Evolutionary conservation across 179 eudicot genomes (phyloP), one percentile per base, ranked within the genome.

Genomic region (Kewa caespitosa): DNA sequence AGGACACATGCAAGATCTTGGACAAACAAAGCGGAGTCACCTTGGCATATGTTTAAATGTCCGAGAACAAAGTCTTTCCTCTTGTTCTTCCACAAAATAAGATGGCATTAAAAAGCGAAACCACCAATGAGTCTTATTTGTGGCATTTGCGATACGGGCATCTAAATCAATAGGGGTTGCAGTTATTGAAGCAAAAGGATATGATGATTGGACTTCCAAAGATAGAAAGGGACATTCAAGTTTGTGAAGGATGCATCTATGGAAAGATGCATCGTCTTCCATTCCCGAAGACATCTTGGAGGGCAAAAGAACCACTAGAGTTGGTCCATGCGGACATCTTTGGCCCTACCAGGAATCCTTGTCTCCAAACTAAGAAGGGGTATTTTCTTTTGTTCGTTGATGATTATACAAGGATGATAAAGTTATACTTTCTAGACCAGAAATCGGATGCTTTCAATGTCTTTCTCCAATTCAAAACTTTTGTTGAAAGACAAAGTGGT

Each of bases 381-480:
- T 80, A 61, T n/a, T 52, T 52, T 22, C 18, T 52, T 9, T 52
- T 52, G n/a, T 52, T 41, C 14, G 46, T 41, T 41, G 46, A 41
- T 41, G 14, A 41, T 6, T 41, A 6, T 14, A 6, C 46, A 41
- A n/a, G 65, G 8, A 71, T 63, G 72, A 71, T 71, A 48, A 66
- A 73, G 77, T 73, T 73, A 1, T 78, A 78, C 25, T 72, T 78
- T 32, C n/a, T 80, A 28, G 32, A 61, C 4, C 42, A 69, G 27
- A 79, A 74, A 46, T 74, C 71, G 17, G 28, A 74, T 6, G 75
- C 70, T 1, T 74, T 79, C 31, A 22, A 18, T 0, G 17, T 38
- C 6, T 79, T 79, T 28, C 0, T 28, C 1, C 55, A 69, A 69
- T 67, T n/a, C 8, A 38, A 76, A 60, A 30, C 57, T 22, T 22